phyloP scores from a whole-genome alignment of 2,329 filamentous ascomycete genomes.

The Colletotrichum camelliae region DNA sequence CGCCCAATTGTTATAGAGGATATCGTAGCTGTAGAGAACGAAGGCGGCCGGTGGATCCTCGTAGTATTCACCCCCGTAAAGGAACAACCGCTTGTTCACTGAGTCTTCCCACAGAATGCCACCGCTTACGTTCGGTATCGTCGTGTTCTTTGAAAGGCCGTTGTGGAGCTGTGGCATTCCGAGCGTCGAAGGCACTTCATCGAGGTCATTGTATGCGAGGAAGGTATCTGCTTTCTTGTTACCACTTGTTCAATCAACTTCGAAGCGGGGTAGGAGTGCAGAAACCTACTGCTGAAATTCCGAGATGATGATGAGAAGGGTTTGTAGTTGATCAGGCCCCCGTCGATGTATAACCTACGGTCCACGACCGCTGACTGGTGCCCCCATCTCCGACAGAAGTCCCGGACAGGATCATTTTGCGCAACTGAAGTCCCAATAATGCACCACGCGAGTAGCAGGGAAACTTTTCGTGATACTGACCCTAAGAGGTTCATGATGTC shows the following conservation, averaged over 20 bases:
- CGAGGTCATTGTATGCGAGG: background rate
- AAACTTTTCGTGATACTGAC: background rate
- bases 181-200: background rate
- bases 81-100: background rate
- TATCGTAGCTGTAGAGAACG: background rate
- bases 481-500: background rate
- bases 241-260: background rate
- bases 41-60: background rate
- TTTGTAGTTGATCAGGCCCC: background rate
- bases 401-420: background rate
- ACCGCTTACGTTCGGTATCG: background rate
- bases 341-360: background rate
- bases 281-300: background rate
- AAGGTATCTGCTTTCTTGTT: background rate
- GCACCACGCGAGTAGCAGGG: background rate
- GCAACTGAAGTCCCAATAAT: background rate
- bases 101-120: background rate
- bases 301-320: background rate
- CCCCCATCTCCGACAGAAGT: background rate
- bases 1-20: background rate
- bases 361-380: background rate
- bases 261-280: rapidly evolving
- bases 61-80: background rate
- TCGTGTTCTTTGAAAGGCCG: background rate
- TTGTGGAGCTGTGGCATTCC: background rate